Base-by-base conservation (phyloP, 2,329 filamentous ascomycete genomes). In the Beauveria medogensis region DNA sequence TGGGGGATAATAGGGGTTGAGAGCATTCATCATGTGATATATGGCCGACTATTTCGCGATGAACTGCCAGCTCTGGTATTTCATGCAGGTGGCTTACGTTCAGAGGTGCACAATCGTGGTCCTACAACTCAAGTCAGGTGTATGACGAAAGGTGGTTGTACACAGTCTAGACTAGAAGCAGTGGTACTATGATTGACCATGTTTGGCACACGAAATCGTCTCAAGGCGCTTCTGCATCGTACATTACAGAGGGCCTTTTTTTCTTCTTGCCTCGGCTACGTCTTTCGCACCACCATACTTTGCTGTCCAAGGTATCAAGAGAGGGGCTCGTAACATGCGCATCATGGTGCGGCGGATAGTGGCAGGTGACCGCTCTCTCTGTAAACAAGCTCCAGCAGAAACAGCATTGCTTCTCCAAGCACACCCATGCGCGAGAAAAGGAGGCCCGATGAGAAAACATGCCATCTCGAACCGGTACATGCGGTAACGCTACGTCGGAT, bases 51-150 rank as follows among this genome's bases (percentile, higher is more conserved):
- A n/a, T 20, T 50, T 57, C 55, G 55, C 55, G n/a, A 50, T 14
- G 30, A 43, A 41, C 20, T 57, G 44, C 55, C 55, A 24, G 55
- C 30, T 24, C 30, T 50, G 34, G 55, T 16, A 30, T 50, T 50
- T n/a, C 30, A 40, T 50, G 55, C 55, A 57, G 55, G 34, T 41
- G 55, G 55, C 55, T 57, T 57, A 46, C 55, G 22, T 50, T 26
- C 30, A 40, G 24, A 28, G 30, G 20, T 20, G 46, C 34, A 50
- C 55, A 50, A 57, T 57, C 46, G 41, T 26, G 55, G 55, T 50
- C 18, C 44, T 50, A 41, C 55, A 20, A 18, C 12, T 46, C 12
- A 26, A 26, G 20, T 46, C 28, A 3, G 22, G 44, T 20, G 55
- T 40, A 50, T 50, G 46, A 50, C 46, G 18, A 22, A 30, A 18